These are phyloP conservation scores for Xylaria sp. DNA, from an alignment of 2,329 filamentous ascomycete species.

Conservation along the genomic window DNA sequence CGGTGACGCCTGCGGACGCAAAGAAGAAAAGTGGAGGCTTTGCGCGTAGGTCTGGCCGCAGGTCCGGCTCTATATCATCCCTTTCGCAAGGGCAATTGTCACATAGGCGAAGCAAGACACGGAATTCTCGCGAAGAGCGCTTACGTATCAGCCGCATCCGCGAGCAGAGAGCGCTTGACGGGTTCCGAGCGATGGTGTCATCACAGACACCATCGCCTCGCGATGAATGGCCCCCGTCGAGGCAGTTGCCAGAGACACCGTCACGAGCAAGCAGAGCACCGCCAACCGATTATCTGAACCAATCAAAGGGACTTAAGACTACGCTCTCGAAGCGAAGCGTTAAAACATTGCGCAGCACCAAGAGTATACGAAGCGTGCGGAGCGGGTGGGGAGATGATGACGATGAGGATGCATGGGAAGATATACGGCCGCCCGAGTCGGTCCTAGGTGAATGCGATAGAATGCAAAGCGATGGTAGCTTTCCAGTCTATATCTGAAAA, in stretches of 20 bases:
- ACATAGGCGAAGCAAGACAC: conserved; percentile 33
- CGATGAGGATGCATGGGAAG: conserved; percentile 47
- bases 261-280: conserved; percentile 32
- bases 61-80: conserved; percentile 30
- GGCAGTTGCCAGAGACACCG: conserved; percentile 42
- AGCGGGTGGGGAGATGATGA: conserved; percentile 38
- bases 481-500: conserved; percentile 47
- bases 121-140: conserved; percentile 37
- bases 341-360: conserved; percentile 38
- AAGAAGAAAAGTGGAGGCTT: conserved; percentile 29
- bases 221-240: conserved; percentile 29
- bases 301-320: conserved; percentile 30
- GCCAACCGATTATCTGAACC: conserved; percentile 35
- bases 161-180: conserved; percentile 33
- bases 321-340: conserved; percentile 38
- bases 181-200: conserved; percentile 30
- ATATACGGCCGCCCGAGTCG: conserved; percentile 45
- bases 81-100: conserved; percentile 34
- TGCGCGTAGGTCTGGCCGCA: conserved; percentile 28
- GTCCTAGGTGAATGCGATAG: conserved; percentile 42
- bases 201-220: conserved; percentile 38
- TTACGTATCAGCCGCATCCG: conserved; percentile 36
- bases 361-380: conserved; percentile 40
- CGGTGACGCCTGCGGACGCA: conserved; percentile 29
- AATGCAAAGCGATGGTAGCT: conserved; percentile 43